A percentile compares a stretch with the other conserved stretches of the same genome.
These are phyloP conservation scores for Lotmaria passim DNA, from an alignment of 208 protist species.

Conservation along the genomic window DNA sequence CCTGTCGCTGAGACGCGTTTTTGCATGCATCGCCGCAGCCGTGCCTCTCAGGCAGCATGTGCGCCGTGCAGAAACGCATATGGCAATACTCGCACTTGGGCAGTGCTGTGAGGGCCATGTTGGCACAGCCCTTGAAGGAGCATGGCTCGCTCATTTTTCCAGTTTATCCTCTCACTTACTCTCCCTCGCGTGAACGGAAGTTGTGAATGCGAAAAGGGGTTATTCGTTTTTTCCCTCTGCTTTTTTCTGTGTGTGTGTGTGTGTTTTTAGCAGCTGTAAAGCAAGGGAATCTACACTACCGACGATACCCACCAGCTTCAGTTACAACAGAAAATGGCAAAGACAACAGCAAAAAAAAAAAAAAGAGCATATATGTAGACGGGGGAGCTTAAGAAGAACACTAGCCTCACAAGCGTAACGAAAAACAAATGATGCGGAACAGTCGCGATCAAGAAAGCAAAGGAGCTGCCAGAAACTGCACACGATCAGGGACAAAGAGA, in stretches of 20 bases:
- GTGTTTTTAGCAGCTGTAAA: no score
- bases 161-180: neutral
- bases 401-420: no score
- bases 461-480: no score
- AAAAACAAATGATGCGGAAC: no score
- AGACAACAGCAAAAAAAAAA: conserved; percentile 6
- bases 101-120: conserved; percentile 56
- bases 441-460: no score
- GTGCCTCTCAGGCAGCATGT: conserved; percentile 85
- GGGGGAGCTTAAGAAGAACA: no score
- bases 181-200: neutral
- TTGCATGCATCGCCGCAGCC: conserved; percentile 79
- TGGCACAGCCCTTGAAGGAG: conserved; percentile 30
- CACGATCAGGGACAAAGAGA: no score
- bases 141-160: conserved; percentile 51
- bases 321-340: neutral
- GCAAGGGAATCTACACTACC: no score
- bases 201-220: no score
- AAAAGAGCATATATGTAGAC: no score
- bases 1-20: conserved; percentile 60
- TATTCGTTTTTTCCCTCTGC: no score
- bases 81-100: conserved; percentile 76
- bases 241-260: conserved; percentile 2
- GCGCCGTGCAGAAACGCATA: conserved; percentile 70
- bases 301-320: no score